Evolutionary conservation across 768 basidiomycete species (phyloP).

Genomic region (Mycena galericulata): DNA sequence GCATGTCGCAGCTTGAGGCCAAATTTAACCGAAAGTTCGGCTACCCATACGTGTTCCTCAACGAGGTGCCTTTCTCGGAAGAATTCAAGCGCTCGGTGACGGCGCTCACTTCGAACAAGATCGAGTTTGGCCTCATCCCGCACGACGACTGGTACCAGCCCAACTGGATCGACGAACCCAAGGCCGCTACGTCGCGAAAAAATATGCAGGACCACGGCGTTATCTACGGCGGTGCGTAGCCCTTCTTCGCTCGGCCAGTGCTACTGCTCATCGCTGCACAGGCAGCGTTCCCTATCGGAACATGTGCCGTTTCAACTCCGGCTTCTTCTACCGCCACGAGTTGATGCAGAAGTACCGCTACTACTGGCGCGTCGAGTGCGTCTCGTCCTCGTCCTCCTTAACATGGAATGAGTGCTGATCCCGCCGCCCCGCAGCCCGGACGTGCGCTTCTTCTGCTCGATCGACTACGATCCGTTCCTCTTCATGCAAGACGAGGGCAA

Average conservation of each 20-base stretch:
- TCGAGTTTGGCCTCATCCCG: slow-evolving; percentile 67
- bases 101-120: slow-evolving; percentile 1
- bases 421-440: too few species aligned
- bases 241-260: slow-evolving; percentile 17
- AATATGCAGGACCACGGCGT: slow-evolving; percentile 52
- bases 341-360: slow-evolving; percentile 77
- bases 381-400: slow-evolving; percentile 24
- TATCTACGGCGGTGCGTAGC: slow-evolving; percentile 56
- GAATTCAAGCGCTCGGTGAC: slow-evolving; percentile 59
- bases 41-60: slow-evolving; percentile 76
- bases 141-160: slow-evolving; percentile 78
- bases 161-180: slow-evolving; percentile 76
- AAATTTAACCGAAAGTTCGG: slow-evolving; percentile 70
- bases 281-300: slow-evolving; percentile 69
- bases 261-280: not conserved
- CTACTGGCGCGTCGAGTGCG: slow-evolving; percentile 72
- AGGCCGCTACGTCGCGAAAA: slow-evolving; percentile 52
- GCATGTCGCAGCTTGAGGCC: slow-evolving; percentile 67
- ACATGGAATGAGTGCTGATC: too few species aligned
- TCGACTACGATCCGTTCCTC: slow-evolving; percentile 65
- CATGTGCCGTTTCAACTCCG: slow-evolving; percentile 82
- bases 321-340: slow-evolving; percentile 82
- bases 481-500: slow-evolving; percentile 67
- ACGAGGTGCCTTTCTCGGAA: slow-evolving; percentile 68
- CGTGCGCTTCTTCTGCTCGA: slow-evolving; percentile 70